Percentiles rank a stretch among this genome's conserved stretches.
phyloP scores from a whole-genome alignment of 2,329 filamentous ascomycete species.

The Fusarium phyllophilum region DNA sequence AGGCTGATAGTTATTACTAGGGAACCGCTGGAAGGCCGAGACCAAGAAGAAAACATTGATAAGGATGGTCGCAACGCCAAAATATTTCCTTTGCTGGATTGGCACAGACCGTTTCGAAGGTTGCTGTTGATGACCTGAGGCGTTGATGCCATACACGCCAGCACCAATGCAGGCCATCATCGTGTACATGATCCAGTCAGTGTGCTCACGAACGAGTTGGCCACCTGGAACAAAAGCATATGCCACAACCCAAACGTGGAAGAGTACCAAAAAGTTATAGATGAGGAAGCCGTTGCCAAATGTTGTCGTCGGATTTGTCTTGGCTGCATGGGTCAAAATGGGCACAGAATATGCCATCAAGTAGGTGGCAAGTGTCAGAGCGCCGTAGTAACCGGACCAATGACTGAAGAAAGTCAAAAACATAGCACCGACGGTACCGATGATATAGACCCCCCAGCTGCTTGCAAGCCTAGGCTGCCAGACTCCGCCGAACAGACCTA shows the following conservation, averaged over 20 bases:
- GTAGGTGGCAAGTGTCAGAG: slow-evolving; percentile 78
- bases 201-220: slow-evolving; percentile 90
- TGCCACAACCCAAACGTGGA: slow-evolving; percentile 98
- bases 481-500: slow-evolving; percentile 80
- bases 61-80: slow-evolving; percentile 68
- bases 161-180: slow-evolving; percentile 87
- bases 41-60: slow-evolving; percentile 84
- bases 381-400: slow-evolving; percentile 93
- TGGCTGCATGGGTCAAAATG: slow-evolving; percentile 79
- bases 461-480: slow-evolving; percentile 75
- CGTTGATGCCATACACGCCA: slow-evolving; percentile 80
- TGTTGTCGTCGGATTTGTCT: slow-evolving; percentile 78
- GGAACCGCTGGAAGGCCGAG: slow-evolving; percentile 89
- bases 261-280: slow-evolving; percentile 95
- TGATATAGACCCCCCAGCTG: slow-evolving; percentile 81
- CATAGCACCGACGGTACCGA: slow-evolving; percentile 82
- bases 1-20: slow-evolving; percentile 88
- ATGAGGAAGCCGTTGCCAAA: slow-evolving; percentile 91
- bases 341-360: slow-evolving; percentile 82
- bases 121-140: slow-evolving; percentile 57
- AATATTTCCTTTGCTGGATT: slow-evolving; percentile 62
- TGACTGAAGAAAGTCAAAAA: slow-evolving; percentile 80
- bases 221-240: slow-evolving; percentile 98
- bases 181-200: slow-evolving; percentile 91
- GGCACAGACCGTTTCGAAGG: slow-evolving; percentile 44